Percentiles rank a stretch among this genome's conserved stretches.
Conservation (phyloP, 768 basidiomycete species). For the Chiua virens region DNA sequence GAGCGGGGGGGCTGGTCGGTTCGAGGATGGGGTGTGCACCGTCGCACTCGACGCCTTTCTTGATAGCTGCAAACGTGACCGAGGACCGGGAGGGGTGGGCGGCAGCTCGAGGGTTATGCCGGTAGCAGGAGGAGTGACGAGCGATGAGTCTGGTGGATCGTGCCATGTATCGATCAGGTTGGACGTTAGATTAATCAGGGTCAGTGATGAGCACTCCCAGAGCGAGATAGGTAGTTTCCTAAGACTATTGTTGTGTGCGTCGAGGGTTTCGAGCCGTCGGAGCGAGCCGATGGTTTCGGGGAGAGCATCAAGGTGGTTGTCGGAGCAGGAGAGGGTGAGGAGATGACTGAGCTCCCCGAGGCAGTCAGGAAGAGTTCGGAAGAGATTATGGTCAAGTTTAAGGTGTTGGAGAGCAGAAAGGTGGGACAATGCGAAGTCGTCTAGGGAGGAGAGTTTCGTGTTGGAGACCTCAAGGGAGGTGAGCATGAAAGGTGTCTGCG, state of each 20-base stretch:
- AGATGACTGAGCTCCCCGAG: conserved; percentile 74
- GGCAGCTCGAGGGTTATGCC: conserved; percentile 24
- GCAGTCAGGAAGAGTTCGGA: conserved; percentile 81
- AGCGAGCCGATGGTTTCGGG: conserved; percentile 77
- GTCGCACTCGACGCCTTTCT: conserved; percentile 37
- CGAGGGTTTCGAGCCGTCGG: conserved; percentile 70
- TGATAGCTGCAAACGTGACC: conserved; percentile 22
- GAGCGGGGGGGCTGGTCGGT: conserved; percentile 51
- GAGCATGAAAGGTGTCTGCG: conserved; percentile 52
- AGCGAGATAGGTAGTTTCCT: conserved; percentile 69
- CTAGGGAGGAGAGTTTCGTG: conserved; percentile 82
- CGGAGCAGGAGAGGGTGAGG: conserved; percentile 78
- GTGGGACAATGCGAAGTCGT: conserved; percentile 69
- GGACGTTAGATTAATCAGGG: conserved; percentile 80
- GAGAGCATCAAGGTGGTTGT: conserved; percentile 79
- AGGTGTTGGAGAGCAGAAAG: conserved; percentile 71
- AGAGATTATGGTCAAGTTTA: conserved; percentile 82
- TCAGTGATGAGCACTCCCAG: conserved; percentile 81
- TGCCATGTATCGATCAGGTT: conserved; percentile 79
- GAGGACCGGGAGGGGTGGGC: conserved; percentile 5
- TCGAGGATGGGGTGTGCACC: conserved; percentile 27
- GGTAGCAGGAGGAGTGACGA: conserved; percentile 26
- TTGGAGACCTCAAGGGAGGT: conserved; percentile 83
- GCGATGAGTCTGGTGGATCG: conserved; percentile 49
- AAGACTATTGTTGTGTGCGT: conserved; percentile 91